Percentiles rank a stretch among this genome's conserved stretches.
phyloP scores from a whole-genome alignment of 2,329 filamentous ascomycete genomes.

The Stagonosporopsis chrysanthemi region DNA sequence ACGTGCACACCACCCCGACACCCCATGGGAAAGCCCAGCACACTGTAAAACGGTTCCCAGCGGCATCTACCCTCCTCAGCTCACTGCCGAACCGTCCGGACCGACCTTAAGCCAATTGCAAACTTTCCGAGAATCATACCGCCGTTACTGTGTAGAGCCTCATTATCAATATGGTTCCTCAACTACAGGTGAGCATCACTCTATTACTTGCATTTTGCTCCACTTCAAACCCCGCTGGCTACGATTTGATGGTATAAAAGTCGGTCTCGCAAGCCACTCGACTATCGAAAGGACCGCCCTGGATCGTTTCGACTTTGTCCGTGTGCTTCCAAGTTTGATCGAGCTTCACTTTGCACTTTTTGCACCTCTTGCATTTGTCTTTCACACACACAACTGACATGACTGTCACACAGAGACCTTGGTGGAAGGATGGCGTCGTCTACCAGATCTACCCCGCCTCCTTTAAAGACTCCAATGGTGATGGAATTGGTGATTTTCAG shows the following conservation, averaged over 20 bases:
- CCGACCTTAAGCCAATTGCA: slow-evolving; percentile 24
- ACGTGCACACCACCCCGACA: slow-evolving; percentile 15
- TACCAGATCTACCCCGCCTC: slow-evolving; percentile 71
- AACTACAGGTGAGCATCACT: slow-evolving; percentile 18
- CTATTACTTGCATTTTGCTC: slow-evolving; percentile 1
- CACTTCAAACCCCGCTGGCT: neutral
- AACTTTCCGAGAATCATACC: slow-evolving; percentile 23
- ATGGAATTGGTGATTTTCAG: slow-evolving; percentile 64
- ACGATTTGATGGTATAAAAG: slow-evolving; percentile 12
- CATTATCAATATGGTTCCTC: slow-evolving; percentile 19
- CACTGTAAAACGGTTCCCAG: slow-evolving; percentile 6
- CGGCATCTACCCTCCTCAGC: slow-evolving; percentile 2
- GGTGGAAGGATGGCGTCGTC: slow-evolving; percentile 68
- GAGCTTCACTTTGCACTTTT: neutral
- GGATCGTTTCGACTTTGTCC: slow-evolving; percentile 20
- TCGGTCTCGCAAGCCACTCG: slow-evolving; percentile 14
- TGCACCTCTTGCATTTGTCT: slow-evolving; percentile 7
- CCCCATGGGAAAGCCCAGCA: slow-evolving; percentile 21
- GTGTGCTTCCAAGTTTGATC: slow-evolving; percentile 8
- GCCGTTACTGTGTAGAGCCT: slow-evolving; percentile 6
- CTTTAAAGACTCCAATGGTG: slow-evolving; percentile 66
- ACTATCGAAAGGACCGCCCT: slow-evolving; percentile 11
- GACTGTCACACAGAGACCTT: slow-evolving; percentile 49
- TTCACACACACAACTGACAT: slow-evolving; percentile 25
- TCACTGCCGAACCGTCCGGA: slow-evolving; percentile 18